phyloP scores from a whole-genome alignment of 495 filamentous ascomycete species.

The Talaromyces stipitatus region DNA sequence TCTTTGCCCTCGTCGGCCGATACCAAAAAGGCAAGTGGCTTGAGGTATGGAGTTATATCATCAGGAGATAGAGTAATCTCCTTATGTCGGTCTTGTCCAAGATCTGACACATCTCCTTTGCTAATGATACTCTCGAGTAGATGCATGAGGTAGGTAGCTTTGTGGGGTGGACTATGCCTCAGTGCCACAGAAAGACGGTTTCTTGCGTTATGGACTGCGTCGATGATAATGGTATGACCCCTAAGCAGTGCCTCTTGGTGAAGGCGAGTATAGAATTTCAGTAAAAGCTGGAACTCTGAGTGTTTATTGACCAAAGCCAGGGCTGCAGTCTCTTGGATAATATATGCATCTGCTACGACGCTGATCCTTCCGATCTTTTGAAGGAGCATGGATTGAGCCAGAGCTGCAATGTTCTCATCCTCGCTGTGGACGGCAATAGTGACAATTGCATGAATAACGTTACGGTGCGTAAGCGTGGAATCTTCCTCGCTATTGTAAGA shows the following conservation, averaged over 20 bases:
- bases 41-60: slow-evolving; percentile 78
- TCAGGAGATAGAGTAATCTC: slow-evolving; percentile 71
- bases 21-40: slow-evolving; percentile 71
- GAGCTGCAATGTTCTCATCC: slow-evolving; percentile 85
- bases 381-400: slow-evolving; percentile 91
- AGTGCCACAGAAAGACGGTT: slow-evolving; percentile 65
- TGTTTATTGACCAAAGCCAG: slow-evolving; percentile 68
- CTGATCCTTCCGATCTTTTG: slow-evolving; percentile 86
- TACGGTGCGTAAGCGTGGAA: slow-evolving; percentile 59
- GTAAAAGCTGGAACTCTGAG: slow-evolving; percentile 71
- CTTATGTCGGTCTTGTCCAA: slow-evolving; percentile 54
- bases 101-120: slow-evolving; percentile 63
- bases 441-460: slow-evolving; percentile 83
- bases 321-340: slow-evolving; percentile 71
- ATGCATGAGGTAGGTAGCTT: slow-evolving; percentile 71
- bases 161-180: slow-evolving; percentile 57
- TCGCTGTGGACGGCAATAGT: slow-evolving; percentile 71
- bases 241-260: slow-evolving; percentile 63
- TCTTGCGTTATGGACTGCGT: slow-evolving; percentile 52
- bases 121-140: slow-evolving; percentile 83
- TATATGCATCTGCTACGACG: slow-evolving; percentile 65
- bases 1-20: slow-evolving; percentile 43
- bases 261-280: slow-evolving; percentile 73
- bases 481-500: slow-evolving; percentile 67
- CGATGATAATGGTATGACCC: slow-evolving; percentile 40